Evolutionary conservation across 2,329 filamentous ascomycete genomes (phyloP).

Genomic region (Penicillium sp.): DNA sequence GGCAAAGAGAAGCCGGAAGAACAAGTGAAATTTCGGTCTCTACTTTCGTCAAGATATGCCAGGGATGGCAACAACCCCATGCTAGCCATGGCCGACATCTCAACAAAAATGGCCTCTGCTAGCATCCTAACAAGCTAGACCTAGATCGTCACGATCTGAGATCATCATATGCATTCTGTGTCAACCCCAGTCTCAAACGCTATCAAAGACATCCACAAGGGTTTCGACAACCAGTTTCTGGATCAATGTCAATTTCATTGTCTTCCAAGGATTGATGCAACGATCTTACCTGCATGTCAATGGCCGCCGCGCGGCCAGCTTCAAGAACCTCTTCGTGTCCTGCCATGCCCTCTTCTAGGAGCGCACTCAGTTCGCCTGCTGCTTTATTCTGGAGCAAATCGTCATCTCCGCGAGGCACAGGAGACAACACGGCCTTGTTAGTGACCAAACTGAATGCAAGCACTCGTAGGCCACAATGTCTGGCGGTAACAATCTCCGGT

Average conservation of each 20-base stretch:
- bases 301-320: conserved; percentile 57
- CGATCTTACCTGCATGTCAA: conserved; percentile 59
- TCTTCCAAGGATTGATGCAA: neutral
- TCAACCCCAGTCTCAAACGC: neutral
- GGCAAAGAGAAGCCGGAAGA: conserved; percentile 48
- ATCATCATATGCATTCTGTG: neutral
- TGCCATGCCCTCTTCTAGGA: conserved; percentile 59
- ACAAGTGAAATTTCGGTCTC: conserved; percentile 19
- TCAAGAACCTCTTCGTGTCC: conserved; percentile 66
- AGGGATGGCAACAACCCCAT: neutral
- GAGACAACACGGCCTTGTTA: conserved; percentile 60
- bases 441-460: conserved; percentile 66
- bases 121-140: neutral
- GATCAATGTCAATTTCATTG: conserved; percentile 19
- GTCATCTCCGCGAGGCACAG: conserved; percentile 59
- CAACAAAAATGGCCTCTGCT: neutral
- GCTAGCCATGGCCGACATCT: neutral
- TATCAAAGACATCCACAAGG: conserved; percentile 31
- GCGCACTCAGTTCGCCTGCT: conserved; percentile 51
- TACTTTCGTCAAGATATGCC: neutral
- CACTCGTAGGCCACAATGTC: conserved; percentile 62
- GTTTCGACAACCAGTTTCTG: conserved; percentile 39
- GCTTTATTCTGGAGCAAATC: conserved; percentile 51
- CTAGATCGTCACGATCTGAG: neutral
- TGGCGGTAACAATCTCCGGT: conserved; percentile 64